Conservation (phyloP, 2,329 filamentous ascomycete species). For the Fusarium denticulatum region DNA sequence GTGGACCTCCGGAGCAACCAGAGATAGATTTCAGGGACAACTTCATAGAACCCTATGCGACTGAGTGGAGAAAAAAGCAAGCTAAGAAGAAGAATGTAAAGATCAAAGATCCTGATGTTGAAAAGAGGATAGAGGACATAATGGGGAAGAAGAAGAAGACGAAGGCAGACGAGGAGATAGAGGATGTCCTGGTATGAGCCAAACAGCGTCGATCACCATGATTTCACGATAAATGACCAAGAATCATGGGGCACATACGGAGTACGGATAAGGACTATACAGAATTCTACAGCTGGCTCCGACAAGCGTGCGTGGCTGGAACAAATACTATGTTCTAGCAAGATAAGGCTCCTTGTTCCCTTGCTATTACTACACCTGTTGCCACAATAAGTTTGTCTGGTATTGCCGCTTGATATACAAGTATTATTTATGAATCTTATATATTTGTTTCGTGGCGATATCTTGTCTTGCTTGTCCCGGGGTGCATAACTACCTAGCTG, state of each 20-base stretch:
- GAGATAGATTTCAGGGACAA: not conserved
- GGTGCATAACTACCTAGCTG: slow-evolving; percentile 3
- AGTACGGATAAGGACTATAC: not conserved
- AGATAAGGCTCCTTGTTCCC: not conserved
- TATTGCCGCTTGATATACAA: not conserved
- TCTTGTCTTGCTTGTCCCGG: not conserved
- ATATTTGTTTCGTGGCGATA: slow-evolving; percentile 1
- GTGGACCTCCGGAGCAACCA: not conserved
- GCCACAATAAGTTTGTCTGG: not conserved
- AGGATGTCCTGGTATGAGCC: not conserved
- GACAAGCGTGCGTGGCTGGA: not conserved
- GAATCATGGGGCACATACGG: not conserved
- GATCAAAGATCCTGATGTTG: not conserved
- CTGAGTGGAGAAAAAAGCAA: not conserved
- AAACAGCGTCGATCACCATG: not conserved
- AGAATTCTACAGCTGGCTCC: not conserved
- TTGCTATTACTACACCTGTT: not conserved
- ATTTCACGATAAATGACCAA: not conserved
- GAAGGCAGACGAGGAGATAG: not conserved
- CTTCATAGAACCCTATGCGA: not conserved
- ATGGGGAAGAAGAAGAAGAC: not conserved
- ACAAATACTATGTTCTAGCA: not conserved
- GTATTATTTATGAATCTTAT: not conserved
- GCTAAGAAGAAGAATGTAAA: not conserved
- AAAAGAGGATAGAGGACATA: not conserved